Base-by-base conservation (phyloP, 257 asterid genomes). In the Nicotiana noctiflora region DNA sequence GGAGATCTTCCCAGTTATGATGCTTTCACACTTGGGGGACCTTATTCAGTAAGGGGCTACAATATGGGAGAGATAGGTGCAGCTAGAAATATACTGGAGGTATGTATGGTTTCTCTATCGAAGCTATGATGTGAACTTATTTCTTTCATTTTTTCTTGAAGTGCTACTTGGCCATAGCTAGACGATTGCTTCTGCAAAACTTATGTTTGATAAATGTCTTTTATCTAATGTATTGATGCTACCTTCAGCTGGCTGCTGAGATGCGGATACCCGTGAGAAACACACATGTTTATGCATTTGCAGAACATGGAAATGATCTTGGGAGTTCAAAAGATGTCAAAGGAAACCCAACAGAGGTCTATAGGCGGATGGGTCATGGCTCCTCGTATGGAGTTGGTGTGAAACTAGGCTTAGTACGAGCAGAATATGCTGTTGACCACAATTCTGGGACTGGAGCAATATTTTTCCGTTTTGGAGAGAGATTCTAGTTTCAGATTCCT, bases 1-100 rank as follows among this genome's bases (percentile, higher is more conserved):
- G 99, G 99, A 31, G 98, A 96, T 85, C 98, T 96, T 87, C 97
- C 99, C 34, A 94, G 98, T 79, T 92, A 96, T 75, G 99, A 96
- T 81, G 98, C 98, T 59, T 96, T 96, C 80, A 90, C 98, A 34
- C 88, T 96, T 76, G 99, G 98, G n/a, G 99, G 99, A 27, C 99
- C 98, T 63, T 92, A 96, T 79, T 94, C 99, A 13, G 98, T 94
- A 4, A 87, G 99, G 76, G 98, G 99, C 67, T 96, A 96, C 84
- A 94, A 91, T 86, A 91, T 96, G 98, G 99, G 99, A 79, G 99
- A 96, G 90, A 85, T 96, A 79, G 99, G 98, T 67, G 98, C 98
- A 19, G 97, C 99, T 53, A 89, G 98, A 88, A 91, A 91, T 83
- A 89, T 93, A 64, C 88, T 96, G 2, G 98, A 96, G 98, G 99